A percentile compares a stretch with the other conserved stretches of the same genome.
Evolutionary conservation across 2,329 filamentous ascomycete genomes (phyloP).

Genomic region (Penicillium thymicola): DNA sequence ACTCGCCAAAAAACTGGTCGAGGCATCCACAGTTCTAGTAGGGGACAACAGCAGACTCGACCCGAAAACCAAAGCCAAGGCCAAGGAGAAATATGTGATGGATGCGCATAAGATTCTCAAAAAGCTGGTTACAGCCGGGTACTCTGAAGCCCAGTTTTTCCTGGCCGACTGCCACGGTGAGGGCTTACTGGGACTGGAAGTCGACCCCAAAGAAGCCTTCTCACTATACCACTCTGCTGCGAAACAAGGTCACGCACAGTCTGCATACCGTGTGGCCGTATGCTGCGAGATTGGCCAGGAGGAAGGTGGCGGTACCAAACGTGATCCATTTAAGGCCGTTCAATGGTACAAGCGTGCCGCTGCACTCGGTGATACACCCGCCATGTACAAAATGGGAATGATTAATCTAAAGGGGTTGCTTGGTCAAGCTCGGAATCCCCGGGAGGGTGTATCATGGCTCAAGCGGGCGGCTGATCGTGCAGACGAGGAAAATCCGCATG

Average conservation of each 20-base stretch:
- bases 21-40: slow-evolving; percentile 76
- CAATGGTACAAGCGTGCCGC: slow-evolving; percentile 98
- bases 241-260: slow-evolving; percentile 79
- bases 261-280: slow-evolving; percentile 90
- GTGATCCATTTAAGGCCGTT: slow-evolving; percentile 88
- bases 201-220: slow-evolving; percentile 90
- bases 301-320: slow-evolving; percentile 86
- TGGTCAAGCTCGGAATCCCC: slow-evolving; percentile 77
- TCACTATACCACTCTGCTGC: slow-evolving; percentile 89
- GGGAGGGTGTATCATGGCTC: slow-evolving; percentile 86
- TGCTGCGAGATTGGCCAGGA: slow-evolving; percentile 96
- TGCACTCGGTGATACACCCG: slow-evolving; percentile 81
- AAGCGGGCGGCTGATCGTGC: slow-evolving; percentile 88
- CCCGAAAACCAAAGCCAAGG: slow-evolving; percentile 58
- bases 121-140: slow-evolving; percentile 71
- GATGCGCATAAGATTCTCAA: slow-evolving; percentile 91
- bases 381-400: slow-evolving; percentile 99
- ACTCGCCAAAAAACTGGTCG: slow-evolving; percentile 78
- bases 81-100: slow-evolving; percentile 75
- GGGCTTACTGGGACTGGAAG: slow-evolving; percentile 72
- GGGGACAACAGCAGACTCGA: slow-evolving; percentile 72
- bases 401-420: slow-evolving; percentile 89
- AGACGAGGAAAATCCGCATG: slow-evolving; percentile 87
- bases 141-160: slow-evolving; percentile 88
- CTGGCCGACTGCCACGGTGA: slow-evolving; percentile 85